Percentiles rank a stretch among this genome's conserved stretches.
phyloP scores from a whole-genome alignment of 2,329 filamentous ascomycete species.

The Epichloe uncinata region DNA sequence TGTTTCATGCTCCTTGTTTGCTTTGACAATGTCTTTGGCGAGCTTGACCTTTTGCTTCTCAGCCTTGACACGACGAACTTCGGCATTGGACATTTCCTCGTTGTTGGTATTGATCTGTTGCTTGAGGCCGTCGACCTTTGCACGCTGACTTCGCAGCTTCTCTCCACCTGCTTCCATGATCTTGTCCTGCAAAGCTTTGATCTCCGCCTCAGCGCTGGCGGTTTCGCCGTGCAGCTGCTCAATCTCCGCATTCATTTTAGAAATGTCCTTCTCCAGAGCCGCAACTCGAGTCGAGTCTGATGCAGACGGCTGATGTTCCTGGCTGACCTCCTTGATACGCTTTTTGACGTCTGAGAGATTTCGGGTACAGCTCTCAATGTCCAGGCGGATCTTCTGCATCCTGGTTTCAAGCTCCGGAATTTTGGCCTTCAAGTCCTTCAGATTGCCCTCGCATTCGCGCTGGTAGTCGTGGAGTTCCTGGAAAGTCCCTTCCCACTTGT shows the following conservation, averaged over 20 bases:
- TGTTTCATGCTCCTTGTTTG: conserved; percentile 63
- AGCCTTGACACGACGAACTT: conserved; percentile 81
- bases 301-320: conserved; percentile 69
- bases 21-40: conserved; percentile 67
- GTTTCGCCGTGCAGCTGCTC: conserved; percentile 71
- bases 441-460: conserved; percentile 58
- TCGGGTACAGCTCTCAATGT: conserved; percentile 73
- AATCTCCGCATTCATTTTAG: conserved; percentile 62
- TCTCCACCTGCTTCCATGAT: conserved; percentile 98
- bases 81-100: conserved; percentile 73
- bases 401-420: conserved; percentile 79
- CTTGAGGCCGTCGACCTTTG: conserved; percentile 80
- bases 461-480: conserved; percentile 75
- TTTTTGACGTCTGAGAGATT: conserved; percentile 77
- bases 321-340: conserved; percentile 70
- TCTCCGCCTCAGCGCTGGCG: conserved; percentile 82
- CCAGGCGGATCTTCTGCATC: conserved; percentile 81
- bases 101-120: conserved; percentile 69
- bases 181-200: conserved; percentile 83
- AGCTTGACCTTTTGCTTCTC: conserved; percentile 83
- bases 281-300: conserved; percentile 63
- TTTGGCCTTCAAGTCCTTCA: conserved; percentile 60
- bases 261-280: conserved; percentile 64
- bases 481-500: conserved; percentile 71
- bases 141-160: conserved; percentile 76